phyloP scores from a whole-genome alignment of 108 stramenopile species.

The Craspedostauros australis region DNA sequence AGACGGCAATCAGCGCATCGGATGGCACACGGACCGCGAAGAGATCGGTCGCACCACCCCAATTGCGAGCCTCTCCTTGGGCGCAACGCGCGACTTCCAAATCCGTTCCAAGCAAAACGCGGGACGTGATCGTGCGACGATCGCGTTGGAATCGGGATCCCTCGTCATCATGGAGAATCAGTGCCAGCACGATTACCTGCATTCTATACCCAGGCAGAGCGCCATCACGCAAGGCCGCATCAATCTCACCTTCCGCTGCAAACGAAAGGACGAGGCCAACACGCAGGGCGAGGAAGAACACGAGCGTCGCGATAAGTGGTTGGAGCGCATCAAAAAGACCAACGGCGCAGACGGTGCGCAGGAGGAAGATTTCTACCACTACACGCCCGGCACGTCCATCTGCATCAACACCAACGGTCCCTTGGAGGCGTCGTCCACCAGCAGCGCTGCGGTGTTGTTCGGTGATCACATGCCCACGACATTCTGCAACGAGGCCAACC shows the following conservation, averaged over 20 bases:
- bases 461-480: too few relatives aligned
- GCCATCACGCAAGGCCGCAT: slow-evolving; percentile 47
- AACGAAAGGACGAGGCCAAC: slow-evolving; percentile 21
- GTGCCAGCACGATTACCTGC: slow-evolving; percentile 53
- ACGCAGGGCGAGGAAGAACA: slow-evolving; percentile 50
- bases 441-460: too few relatives aligned
- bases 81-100: slow-evolving; percentile 42
- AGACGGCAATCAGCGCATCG: slow-evolving; percentile 52
- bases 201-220: slow-evolving; percentile 45
- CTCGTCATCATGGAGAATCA: slow-evolving; percentile 57
- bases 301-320: slow-evolving; percentile 46
- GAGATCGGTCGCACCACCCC: slow-evolving; percentile 61
- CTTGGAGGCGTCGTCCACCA: too few relatives aligned
- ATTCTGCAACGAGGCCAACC: too few relatives aligned
- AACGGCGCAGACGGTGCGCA: slow-evolving; percentile 12
- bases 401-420: too few relatives aligned
- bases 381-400: too few relatives aligned
- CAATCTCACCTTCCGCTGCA: slow-evolving; percentile 70
- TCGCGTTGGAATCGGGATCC: slow-evolving; percentile 42
- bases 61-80: slow-evolving; percentile 57
- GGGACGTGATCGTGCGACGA: slow-evolving; percentile 27
- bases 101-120: slow-evolving; percentile 51
- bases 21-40: slow-evolving; percentile 74
- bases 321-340: slow-evolving; percentile 33
- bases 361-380: too few relatives aligned